Evolutionary conservation across 2,329 filamentous ascomycete genomes (phyloP), one percentile per base, ranked within the genome.

Genomic region (Aspergillus bombycis): DNA sequence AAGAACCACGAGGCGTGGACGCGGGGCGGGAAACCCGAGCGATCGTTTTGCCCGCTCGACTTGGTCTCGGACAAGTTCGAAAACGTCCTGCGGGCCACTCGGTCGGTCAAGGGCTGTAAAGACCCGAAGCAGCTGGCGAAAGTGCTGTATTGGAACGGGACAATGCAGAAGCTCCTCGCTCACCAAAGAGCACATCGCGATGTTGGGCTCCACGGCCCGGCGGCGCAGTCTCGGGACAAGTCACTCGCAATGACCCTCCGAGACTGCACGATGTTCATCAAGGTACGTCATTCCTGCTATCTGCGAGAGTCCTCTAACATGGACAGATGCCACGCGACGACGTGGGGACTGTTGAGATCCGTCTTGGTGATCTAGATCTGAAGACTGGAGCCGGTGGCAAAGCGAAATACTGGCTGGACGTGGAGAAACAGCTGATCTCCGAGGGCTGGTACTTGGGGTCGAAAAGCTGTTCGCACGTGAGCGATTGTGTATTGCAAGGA

Each of bases 221-320:
- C 73, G 21, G 66, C 73, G n/a, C 67, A 75, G 54, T 75, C 76
- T 38, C 73, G 71, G 12, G 80, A 84, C 32, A 88, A 91, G 64
- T 84, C 86, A 14, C 81, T 91, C 8, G 90, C 91, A 61, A 94
- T 94, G 91, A 94, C 92, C 4, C 76, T 95, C 67, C 83, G 92
- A 57, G 92, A 95, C 79, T 93, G 91, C 75, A 92, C 90, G 4
- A 85, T 91, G 70, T 93, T 90, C 72, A 80, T 92, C 46, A 86
- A 87, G 70, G 84, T 93, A 72, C 57, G 73, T 6, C 28, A 12
- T 66, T 57, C 23, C 53, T 36, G 60, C 52, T 9, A 45, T 14
- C 19, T 16, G 16, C 4, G n/a, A 21, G n/a, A 45, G 26, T 21
- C 2, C 1, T 53, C 45, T 63, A 36, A 63, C 46, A n/a, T 23